Evolutionary conservation across 805 yeast genomes (phyloP).

Genomic region (Candida khao-thaluensis): DNA sequence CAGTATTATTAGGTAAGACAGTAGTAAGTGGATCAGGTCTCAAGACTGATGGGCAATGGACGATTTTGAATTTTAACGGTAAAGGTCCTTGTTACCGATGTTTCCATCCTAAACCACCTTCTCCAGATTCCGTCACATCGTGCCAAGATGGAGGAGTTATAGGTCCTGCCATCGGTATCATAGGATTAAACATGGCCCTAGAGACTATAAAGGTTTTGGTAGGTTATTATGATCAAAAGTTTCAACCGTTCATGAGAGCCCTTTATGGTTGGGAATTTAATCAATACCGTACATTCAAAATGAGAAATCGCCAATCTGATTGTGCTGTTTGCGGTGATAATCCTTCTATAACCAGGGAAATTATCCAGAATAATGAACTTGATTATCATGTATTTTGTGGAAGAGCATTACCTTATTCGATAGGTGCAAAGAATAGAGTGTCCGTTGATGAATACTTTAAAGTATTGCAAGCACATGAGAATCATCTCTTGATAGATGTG

Average conservation of each 20-base stretch:
- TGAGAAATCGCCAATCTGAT: conserved; percentile 61
- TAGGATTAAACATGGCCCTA: conserved; percentile 86
- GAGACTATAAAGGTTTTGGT: conserved; percentile 78
- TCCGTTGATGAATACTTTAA: conserved; percentile 37
- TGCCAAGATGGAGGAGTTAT: conserved; percentile 86
- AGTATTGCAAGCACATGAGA: conserved; percentile 8
- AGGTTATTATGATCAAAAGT: conserved; percentile 49
- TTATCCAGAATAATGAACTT: conserved; percentile 46
- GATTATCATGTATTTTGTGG: conserved; percentile 83
- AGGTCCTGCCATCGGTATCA: conserved; percentile 93
- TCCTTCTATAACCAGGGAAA: conserved; percentile 48
- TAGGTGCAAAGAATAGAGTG: conserved; percentile 47
- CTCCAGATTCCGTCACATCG: conserved; percentile 74
- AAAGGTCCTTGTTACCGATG: conserved; percentile 93
- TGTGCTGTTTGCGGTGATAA: conserved; percentile 66
- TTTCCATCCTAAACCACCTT: conserved; percentile 87
- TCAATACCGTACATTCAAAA: conserved; percentile 68
- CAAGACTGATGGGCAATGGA: conserved; percentile 85
- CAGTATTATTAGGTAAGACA: conserved; percentile 65
- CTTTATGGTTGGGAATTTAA: conserved; percentile 70
- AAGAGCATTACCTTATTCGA: conserved; percentile 42
- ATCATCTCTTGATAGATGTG: conserved; percentile 62
- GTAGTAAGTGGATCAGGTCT: conserved; percentile 91
- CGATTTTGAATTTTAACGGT: conserved; percentile 63
- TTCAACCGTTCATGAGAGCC: conserved; percentile 66